Evolutionary conservation across 306 rosid genomes (phyloP).

Genomic region (Cercis canadensis): DNA sequence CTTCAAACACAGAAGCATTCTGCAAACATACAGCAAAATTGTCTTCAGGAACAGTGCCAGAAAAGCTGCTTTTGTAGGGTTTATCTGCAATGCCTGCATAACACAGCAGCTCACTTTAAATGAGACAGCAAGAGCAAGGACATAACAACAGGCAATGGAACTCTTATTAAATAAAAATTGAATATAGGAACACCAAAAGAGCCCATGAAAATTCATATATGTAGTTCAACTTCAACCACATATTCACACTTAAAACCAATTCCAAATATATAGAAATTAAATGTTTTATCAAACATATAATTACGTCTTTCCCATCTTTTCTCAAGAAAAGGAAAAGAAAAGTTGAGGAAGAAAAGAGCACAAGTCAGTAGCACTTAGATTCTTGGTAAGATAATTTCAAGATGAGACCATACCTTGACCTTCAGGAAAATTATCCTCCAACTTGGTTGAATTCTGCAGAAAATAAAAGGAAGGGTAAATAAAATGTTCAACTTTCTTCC

Average conservation of each 20-base stretch:
- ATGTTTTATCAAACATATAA: too few species aligned
- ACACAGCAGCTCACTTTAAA: constrained; percentile 28
- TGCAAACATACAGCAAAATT: too few species aligned
- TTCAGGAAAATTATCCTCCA: constrained; percentile 44
- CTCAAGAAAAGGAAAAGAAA: too few species aligned
- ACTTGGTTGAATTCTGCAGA: constrained; percentile 56
- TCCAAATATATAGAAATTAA: background rate
- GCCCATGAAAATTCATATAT: background rate
- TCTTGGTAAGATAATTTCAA: background rate
- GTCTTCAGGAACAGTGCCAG: constrained; percentile 48
- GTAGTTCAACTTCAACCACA: constrained; percentile 17
- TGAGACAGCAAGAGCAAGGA: constrained; percentile 21
- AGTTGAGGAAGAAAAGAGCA: too few species aligned
- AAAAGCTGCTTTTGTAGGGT: constrained; percentile 39
- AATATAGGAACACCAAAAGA: constrained; percentile 14
- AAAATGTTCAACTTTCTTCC: too few species aligned
- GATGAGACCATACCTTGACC: constrained; percentile 55
- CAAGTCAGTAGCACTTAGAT: background rate
- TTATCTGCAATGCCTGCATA: constrained; percentile 59
- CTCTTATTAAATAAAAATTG: background rate
- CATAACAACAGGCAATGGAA: constrained; percentile 1
- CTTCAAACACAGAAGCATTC: too few species aligned
- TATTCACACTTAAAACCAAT: constrained; percentile 12
- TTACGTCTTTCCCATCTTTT: background rate
- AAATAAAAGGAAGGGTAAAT: too few species aligned